These are phyloP conservation scores for Suhomyces bolitotheri DNA, from an alignment of 1,139 yeast species.

Conservation along the genomic window DNA sequence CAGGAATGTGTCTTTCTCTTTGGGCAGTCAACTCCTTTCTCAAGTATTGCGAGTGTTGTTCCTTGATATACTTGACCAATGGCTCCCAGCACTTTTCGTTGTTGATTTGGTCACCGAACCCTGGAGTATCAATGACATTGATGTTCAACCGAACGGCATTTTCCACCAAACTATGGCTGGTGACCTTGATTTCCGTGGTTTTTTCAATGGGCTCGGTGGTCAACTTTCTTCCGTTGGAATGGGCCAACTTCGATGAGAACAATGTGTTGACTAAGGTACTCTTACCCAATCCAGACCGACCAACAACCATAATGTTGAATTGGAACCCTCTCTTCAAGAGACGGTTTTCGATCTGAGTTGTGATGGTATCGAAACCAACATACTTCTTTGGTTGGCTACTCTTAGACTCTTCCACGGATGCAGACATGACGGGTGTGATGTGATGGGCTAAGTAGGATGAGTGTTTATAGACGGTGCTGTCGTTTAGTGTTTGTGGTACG, in stretches of 20 bases:
- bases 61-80: conserved; percentile 89
- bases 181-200: conserved; percentile 84
- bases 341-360: conserved; percentile 91
- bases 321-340: conserved; percentile 91
- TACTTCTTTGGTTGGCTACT: conserved; percentile 49
- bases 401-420: conserved; percentile 17
- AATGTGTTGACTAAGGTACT: conserved; percentile 88
- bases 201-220: conserved; percentile 75
- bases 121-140: conserved; percentile 94
- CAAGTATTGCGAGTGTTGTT: conserved; percentile 90
- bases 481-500: conserved; percentile 13
- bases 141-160: conserved; percentile 84
- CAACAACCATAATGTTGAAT: conserved; percentile 92
- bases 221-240: conserved; percentile 66
- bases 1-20: conserved; percentile 79
- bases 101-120: conserved; percentile 95
- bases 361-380: conserved; percentile 96
- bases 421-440: conserved; percentile 13
- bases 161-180: conserved; percentile 69
- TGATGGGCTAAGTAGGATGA: neutral
- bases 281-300: conserved; percentile 93
- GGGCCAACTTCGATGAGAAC: conserved; percentile 78
- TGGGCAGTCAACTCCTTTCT: conserved; percentile 96
- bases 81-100: conserved; percentile 98
- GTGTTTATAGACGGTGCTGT: conserved; percentile 11